phyloP scores from a whole-genome alignment of 306 rosid genomes.

The Dicorynia guianensis region DNA sequence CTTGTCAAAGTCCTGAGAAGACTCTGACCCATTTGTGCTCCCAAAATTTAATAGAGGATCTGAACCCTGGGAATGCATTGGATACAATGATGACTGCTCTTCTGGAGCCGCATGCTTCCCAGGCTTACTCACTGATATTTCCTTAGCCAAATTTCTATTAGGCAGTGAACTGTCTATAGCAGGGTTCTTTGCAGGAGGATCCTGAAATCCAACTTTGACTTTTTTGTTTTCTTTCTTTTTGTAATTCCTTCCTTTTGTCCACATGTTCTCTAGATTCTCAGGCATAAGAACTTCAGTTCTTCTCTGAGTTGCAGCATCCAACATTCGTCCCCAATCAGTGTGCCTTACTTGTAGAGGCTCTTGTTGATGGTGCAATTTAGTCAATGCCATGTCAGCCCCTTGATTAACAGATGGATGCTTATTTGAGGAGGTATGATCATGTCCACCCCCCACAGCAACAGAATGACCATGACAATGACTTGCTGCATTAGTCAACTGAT shows the following conservation, averaged over 20 bases:
- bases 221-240: constrained; percentile 79
- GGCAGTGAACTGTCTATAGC: constrained; percentile 44
- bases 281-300: constrained; percentile 96
- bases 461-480: constrained; percentile 57
- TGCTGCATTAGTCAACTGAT: constrained; percentile 50
- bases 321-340: constrained; percentile 82
- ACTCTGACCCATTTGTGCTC: constrained; percentile 44
- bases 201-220: constrained; percentile 51
- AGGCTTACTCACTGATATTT: constrained; percentile 47
- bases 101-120: constrained; percentile 51
- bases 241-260: constrained; percentile 97
- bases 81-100: constrained; percentile 45
- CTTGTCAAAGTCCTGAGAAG: constrained; percentile 48
- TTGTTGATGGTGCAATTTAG: constrained; percentile 53
- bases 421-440: constrained; percentile 40
- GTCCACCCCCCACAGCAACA: constrained; percentile 43
- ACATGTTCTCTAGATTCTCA: constrained; percentile 98
- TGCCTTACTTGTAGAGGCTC: constrained; percentile 59
- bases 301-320: constrained; percentile 89
- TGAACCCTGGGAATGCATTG: constrained; percentile 39
- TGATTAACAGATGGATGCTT: constrained; percentile 54
- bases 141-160: constrained; percentile 49
- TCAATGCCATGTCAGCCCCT: constrained; percentile 50
- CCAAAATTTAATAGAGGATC: constrained; percentile 54
- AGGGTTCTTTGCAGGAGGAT: constrained; percentile 54